Percentiles rank a stretch among this genome's conserved stretches.
phyloP scores from a whole-genome alignment of 164 flowering plant genomes.

The Protea cynaroides region DNA sequence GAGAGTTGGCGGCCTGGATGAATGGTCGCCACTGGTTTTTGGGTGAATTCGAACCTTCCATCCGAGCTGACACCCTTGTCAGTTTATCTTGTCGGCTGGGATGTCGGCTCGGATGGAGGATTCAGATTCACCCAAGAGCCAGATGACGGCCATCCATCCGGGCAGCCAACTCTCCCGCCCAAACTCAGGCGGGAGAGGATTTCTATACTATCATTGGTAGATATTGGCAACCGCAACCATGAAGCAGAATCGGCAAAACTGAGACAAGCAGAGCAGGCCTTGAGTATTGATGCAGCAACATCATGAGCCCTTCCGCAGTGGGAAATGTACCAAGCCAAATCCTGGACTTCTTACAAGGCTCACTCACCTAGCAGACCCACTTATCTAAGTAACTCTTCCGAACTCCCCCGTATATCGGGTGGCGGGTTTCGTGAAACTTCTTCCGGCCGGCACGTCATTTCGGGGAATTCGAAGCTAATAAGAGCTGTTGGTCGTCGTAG shows the following conservation, averaged over 20 bases:
- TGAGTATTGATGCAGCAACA: conserved; percentile 56
- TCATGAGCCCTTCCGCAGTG: conserved; percentile 55
- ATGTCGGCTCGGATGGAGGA: no score
- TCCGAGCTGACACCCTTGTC: no score
- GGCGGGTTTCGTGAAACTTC: conserved; percentile 58
- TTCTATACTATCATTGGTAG: no score
- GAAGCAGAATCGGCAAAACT: conserved; percentile 76
- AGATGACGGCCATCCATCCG: no score
- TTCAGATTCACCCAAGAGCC: no score
- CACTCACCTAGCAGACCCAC: conserved; percentile 73
- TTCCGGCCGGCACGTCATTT: conserved; percentile 56
- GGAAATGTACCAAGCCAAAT: conserved; percentile 69
- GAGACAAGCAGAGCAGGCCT: conserved; percentile 56
- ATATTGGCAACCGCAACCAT: conserved; percentile 46
- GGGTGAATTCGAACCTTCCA: no score
- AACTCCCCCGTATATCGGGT: conserved; percentile 60
- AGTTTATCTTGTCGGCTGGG: no score
- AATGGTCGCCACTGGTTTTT: no score
- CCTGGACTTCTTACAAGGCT: conserved; percentile 56
- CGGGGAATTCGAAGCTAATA: conserved; percentile 41
- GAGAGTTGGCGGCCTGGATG: no score
- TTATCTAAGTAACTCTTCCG: conserved; percentile 39
- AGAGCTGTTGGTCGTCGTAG: conserved; percentile 31
- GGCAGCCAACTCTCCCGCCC: no score
- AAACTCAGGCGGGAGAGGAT: no score